Base-by-base conservation (phyloP, 176 grass and related monocot species). In the Luzula sylvatica region DNA sequence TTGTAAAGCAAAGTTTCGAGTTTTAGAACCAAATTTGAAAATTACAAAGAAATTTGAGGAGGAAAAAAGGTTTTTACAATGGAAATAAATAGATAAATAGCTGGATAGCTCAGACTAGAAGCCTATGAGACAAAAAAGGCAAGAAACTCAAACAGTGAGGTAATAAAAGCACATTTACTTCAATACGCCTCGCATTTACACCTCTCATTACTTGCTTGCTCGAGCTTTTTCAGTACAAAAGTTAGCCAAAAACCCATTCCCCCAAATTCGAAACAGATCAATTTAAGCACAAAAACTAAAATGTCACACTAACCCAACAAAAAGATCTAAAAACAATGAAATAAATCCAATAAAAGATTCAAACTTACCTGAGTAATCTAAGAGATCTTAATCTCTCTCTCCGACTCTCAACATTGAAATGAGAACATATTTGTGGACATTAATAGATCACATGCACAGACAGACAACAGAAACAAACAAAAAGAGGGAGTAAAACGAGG, bases 401-500 rank as follows among this genome's bases (percentile, higher is more conserved):
- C 40, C n/a, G 1, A 25, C 53, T 65, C 35, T 2, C 18, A 23
- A 24, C 23, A 38, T 46, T 20, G 21, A 19, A 45, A 65, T 18
- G 54, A 2, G 8, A 11, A 15, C 20, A 24, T 23, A 16, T n/a
- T 5, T 11, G 58, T 38, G 0, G 65, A 42, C 8, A 52, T 53
- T 20, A 58, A 54, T 7, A 23, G 15, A 44, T 82, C 66, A 82
- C 20, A 71, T 30, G 38, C 56, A 9, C 65, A 72, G 78, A 82
- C 65, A 70, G 66, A 42, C 44, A 42, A 9, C 65, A 72, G 78
- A 82, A 71, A 70, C 71, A 42, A 54, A 42, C 67, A 17, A 11
- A 16, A 2, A 20, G 23, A 61, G 20, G 38, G 4, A 32, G 23
- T 8, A 47, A 44, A 7, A 15, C 26, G 13, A 26, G 20, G 50